These are phyloP conservation scores for Ziziphus jujuba DNA, from an alignment of 306 rosid species.

Conservation along the genomic window DNA sequence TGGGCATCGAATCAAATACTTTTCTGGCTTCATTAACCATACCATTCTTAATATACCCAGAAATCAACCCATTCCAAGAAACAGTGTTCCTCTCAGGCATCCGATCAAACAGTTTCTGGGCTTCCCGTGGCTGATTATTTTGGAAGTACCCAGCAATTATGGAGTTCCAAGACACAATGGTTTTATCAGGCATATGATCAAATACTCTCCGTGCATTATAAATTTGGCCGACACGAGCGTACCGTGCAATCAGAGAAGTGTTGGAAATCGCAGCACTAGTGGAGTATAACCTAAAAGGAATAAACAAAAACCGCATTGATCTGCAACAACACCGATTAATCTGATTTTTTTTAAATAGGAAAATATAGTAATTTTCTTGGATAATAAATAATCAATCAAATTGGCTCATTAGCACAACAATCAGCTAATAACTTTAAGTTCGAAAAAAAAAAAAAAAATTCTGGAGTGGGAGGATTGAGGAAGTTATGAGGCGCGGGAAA, in stretches of 20 bases:
- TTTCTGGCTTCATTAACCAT: constrained; percentile 15
- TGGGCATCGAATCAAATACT: constrained; percentile 22
- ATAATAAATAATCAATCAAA: too few relatives aligned
- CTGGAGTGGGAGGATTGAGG: neutral
- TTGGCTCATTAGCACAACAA: too few relatives aligned
- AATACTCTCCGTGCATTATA: constrained; percentile 13
- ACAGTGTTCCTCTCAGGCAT: constrained; percentile 24
- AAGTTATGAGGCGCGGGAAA: constrained; percentile 11
- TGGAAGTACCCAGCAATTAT: constrained; percentile 19
- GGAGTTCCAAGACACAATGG: constrained; percentile 20
- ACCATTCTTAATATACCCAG: constrained; percentile 21
- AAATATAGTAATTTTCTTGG: too few relatives aligned
- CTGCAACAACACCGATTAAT: neutral
- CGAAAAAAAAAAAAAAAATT: too few relatives aligned
- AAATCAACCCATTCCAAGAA: constrained; percentile 22
- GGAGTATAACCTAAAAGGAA: neutral
- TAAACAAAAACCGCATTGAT: neutral
- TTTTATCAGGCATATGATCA: constrained; percentile 12
- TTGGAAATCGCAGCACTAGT: constrained; percentile 1
- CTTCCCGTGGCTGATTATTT: constrained; percentile 10
- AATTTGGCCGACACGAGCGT: constrained; percentile 27
- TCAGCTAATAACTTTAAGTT: too few relatives aligned
- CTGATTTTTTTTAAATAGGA: too few relatives aligned
- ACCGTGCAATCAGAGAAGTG: constrained; percentile 11
- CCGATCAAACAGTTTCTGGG: constrained; percentile 18